These are phyloP conservation scores for Neocucurbitaria cava DNA, from an alignment of 2,329 filamentous ascomycete genomes.

Conservation along the genomic window DNA sequence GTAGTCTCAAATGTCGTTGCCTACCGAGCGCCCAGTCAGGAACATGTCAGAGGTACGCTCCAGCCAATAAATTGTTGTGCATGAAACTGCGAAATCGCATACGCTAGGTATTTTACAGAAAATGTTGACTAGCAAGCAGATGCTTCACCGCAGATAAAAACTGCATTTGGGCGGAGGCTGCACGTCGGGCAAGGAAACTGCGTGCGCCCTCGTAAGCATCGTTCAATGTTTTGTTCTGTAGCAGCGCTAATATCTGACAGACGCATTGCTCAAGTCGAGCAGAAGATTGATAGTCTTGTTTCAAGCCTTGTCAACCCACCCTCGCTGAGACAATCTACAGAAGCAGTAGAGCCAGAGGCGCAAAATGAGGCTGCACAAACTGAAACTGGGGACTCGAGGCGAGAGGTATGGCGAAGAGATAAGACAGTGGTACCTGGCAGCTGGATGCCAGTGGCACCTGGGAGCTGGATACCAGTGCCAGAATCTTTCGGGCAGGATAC, in stretches of 20 bases:
- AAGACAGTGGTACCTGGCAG: slow-evolving; percentile 28
- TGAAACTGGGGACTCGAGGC: background rate
- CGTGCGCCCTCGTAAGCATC: slow-evolving; percentile 44
- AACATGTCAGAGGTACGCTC: slow-evolving; percentile 38
- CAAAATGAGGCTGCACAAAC: background rate
- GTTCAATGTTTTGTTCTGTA: background rate
- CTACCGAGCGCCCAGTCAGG: slow-evolving; percentile 37
- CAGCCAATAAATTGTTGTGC: background rate
- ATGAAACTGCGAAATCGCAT: background rate
- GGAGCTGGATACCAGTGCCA: slow-evolving; percentile 38
- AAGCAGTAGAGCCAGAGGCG: background rate
- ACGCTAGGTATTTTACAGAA: background rate
- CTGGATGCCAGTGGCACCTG: slow-evolving; percentile 38
- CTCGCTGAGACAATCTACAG: background rate
- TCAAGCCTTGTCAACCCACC: slow-evolving; percentile 34
- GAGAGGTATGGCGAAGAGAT: slow-evolving; percentile 2
- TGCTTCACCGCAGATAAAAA: slow-evolving; percentile 35
- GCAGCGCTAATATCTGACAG: slow-evolving; percentile 14
- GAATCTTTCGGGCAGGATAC: slow-evolving; percentile 27
- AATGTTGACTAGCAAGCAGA: slow-evolving; percentile 18
- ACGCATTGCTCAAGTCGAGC: slow-evolving; percentile 45
- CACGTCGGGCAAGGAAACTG: slow-evolving; percentile 32
- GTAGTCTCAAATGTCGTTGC: slow-evolving; percentile 44
- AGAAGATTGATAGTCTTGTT: slow-evolving; percentile 46
- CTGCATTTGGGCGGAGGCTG: slow-evolving; percentile 42